Percentiles rank a stretch among this genome's conserved stretches.
Conservation (phyloP, 202 grass and related monocot species). For the Saccharum hybrid region DNA sequence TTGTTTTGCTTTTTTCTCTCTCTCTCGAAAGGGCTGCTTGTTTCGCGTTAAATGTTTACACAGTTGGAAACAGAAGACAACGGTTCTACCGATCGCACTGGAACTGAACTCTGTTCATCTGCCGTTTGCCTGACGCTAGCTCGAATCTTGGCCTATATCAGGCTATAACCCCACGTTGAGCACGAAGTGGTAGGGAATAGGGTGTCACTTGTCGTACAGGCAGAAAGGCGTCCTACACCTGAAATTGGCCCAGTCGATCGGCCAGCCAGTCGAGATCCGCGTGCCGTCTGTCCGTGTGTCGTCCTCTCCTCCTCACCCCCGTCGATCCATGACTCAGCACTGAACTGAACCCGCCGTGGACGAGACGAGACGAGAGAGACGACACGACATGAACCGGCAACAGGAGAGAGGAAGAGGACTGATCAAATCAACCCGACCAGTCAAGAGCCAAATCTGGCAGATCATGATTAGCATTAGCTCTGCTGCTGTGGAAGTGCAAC, state of each 20-base stretch:
- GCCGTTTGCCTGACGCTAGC: not conserved
- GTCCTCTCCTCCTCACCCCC: not conserved
- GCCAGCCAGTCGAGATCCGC: constrained; percentile 2
- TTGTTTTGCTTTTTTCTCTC: not conserved
- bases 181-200: constrained; percentile 13
- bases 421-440: not conserved
- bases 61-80: not conserved
- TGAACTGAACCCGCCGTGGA: not conserved
- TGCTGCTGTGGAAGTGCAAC: not conserved
- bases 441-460: constrained; percentile 22
- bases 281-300: not conserved
- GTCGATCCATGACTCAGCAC: not conserved
- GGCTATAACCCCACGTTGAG: constrained; percentile 5
- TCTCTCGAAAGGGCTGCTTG: not conserved
- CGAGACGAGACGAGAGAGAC: constrained; percentile 2
- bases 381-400: constrained; percentile 9
- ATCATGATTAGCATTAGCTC: constrained; percentile 25
- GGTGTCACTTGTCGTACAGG: constrained; percentile 29
- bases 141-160: not conserved
- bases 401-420: not conserved
- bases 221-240: constrained; percentile 20
- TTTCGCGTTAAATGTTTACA: not conserved
- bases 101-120: not conserved
- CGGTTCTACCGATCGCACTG: not conserved
- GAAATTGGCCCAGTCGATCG: not conserved